Evolutionary conservation across 2,329 filamentous ascomycete species (phyloP).

Genomic region (Stachybotrys elegans): DNA sequence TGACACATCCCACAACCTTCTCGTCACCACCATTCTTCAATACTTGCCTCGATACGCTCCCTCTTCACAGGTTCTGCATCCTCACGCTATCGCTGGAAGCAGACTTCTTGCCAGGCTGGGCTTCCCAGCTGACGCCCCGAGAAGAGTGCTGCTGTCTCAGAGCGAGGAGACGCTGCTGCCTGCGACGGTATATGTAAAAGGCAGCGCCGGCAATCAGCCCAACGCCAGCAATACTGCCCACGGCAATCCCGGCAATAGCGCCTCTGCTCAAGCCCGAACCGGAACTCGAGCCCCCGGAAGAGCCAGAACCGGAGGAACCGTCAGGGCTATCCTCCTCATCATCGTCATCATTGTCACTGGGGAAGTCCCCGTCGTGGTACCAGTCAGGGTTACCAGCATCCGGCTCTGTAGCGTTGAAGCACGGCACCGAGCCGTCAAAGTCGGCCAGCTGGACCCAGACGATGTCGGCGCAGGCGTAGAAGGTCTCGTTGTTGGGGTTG

Average conservation of each 20-base stretch:
- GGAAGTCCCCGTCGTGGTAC: too few species aligned
- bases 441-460: constrained; percentile 30
- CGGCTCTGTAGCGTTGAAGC: constrained; percentile 38
- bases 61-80: constrained; percentile 5
- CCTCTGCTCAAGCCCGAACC: constrained; percentile 52
- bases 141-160: constrained; percentile 16
- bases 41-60: too few species aligned
- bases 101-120: constrained; percentile 7
- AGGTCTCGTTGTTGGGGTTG: constrained; percentile 36
- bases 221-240: constrained; percentile 62
- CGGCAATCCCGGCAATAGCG: constrained; percentile 68
- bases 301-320: not conserved
- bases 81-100: constrained; percentile 7
- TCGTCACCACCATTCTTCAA: too few species aligned
- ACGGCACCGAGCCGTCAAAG: constrained; percentile 29
- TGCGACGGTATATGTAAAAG: constrained; percentile 46
- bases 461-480: constrained; percentile 47
- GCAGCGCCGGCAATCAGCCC: constrained; percentile 54
- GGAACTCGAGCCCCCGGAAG: constrained; percentile 17
- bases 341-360: constrained; percentile 14
- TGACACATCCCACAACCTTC: too few species aligned
- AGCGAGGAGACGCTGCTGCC: constrained; percentile 15
- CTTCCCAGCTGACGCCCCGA: constrained; percentile 10
- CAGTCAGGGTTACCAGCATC: constrained; percentile 6
- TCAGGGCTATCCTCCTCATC: constrained; percentile 5